Evolutionary conservation across 1,139 yeast genomes (phyloP), one percentile per base, ranked within the genome.

Genomic region (Taphrina communis): DNA sequence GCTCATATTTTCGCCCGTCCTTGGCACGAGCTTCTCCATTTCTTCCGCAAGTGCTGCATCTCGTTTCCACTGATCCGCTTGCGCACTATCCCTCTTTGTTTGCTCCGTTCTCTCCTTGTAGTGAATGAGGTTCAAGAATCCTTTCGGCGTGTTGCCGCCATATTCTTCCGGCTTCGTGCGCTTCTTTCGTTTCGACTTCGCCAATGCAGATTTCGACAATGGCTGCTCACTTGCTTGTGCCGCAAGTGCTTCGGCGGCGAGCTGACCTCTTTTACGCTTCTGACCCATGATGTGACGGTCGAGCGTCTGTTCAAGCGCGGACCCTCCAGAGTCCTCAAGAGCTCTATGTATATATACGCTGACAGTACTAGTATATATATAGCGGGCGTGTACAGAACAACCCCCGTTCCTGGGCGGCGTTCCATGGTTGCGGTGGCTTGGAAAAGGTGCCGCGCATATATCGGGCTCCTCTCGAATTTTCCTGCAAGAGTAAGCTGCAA

Each of bases 121-220:
- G 38, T 48, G 38, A n/a, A 63, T 63, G 41, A 63, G 67, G 25
- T 42, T 63, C 44, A 56, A 39, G 61, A 63, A 63, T 21, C 42
- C 52, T 36, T 50, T 41, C 12, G 67, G 67, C 11, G 58, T 57
- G 38, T 63, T 55, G 55, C 67, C 67, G 39, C 67, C 67, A n/a
- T 25, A 25, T n/a, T 63, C 61, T 36, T 63, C 67, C 3, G 42
- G 19, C 25, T 25, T 58, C 12, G 52, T 19, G 12, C 46, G 60
- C 53, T 53, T 44, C 59, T 55, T 53, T 19, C 67, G 60, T 55
- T 63, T 63, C 17, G 61, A 53, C 5, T 63, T 63, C n/a, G 48
- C 59, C n/a, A 53, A 48, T 9, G 61, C 61, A 1, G 61, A 53
- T n/a, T 46, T 46, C 12, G 67, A 12, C n/a, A 50, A 11, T 6